Evolutionary conservation across 1,139 yeast genomes (phyloP).

Genomic region (Pichia sp.): DNA sequence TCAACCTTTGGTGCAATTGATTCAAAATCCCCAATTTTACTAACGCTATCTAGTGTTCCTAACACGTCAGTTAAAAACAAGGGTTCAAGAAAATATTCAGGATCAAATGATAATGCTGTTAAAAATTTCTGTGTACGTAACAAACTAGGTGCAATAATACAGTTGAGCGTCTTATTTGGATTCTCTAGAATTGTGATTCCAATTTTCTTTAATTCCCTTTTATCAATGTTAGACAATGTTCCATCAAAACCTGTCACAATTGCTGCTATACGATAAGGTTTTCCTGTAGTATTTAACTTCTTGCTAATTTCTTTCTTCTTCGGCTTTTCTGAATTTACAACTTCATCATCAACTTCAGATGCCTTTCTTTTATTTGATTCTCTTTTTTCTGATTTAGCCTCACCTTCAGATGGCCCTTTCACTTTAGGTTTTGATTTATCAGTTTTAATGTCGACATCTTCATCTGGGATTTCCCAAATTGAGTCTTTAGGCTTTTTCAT

Average conservation of each 20-base stretch:
- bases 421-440: background rate
- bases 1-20: slow-evolving; percentile 27
- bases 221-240: slow-evolving; percentile 34
- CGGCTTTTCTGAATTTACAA: slow-evolving; percentile 7
- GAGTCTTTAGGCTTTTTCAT: background rate
- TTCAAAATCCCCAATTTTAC: slow-evolving; percentile 22
- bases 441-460: background rate
- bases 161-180: slow-evolving; percentile 28
- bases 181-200: slow-evolving; percentile 43
- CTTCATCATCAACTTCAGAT: background rate
- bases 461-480: background rate
- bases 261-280: slow-evolving; percentile 38
- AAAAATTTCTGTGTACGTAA: slow-evolving; percentile 84
- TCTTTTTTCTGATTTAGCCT: slow-evolving; percentile 5
- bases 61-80: slow-evolving; percentile 40
- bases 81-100: slow-evolving; percentile 39
- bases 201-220: slow-evolving; percentile 30
- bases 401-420: slow-evolving; percentile 1
- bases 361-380: slow-evolving; percentile 7
- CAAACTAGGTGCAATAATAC: slow-evolving; percentile 68
- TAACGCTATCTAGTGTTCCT: slow-evolving; percentile 31
- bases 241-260: slow-evolving; percentile 62
- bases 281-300: slow-evolving; percentile 6
- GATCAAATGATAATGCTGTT: slow-evolving; percentile 35
- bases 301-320: slow-evolving; percentile 1